These are phyloP conservation scores for Glycine tomentella DNA, from an alignment of 306 rosid species.

Conservation along the genomic window DNA sequence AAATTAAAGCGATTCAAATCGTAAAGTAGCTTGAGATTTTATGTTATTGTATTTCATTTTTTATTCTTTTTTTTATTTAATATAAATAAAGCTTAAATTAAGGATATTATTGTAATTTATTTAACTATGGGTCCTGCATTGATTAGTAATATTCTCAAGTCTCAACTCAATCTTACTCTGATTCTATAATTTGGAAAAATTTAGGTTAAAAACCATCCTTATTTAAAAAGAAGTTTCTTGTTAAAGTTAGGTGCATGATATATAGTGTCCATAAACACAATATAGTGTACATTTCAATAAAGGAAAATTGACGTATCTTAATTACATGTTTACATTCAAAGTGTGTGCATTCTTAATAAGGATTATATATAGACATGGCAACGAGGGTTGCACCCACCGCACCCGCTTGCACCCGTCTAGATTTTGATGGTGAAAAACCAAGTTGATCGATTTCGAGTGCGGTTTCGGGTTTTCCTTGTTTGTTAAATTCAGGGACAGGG, in stretches of 20 bases:
- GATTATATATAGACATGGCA: too few species aligned
- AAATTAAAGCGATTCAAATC: too few species aligned
- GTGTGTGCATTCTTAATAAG: too few species aligned
- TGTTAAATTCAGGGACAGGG: too few species aligned
- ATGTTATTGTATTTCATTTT: not conserved
- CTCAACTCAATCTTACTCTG: not conserved
- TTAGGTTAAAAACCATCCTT: not conserved
- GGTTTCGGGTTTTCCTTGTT: too few species aligned
- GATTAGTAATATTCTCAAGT: not conserved
- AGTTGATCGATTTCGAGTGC: too few species aligned
- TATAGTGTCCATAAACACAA: too few species aligned
- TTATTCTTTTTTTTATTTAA: not conserved
- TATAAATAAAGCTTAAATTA: not conserved
- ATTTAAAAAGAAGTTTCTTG: not conserved
- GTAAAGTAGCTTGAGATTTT: not conserved
- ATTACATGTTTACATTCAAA: too few species aligned
- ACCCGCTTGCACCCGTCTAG: too few species aligned
- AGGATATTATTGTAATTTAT: not conserved
- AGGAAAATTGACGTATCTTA: too few species aligned
- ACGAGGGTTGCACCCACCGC: too few species aligned
- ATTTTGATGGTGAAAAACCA: too few species aligned
- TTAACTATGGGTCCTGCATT: not conserved
- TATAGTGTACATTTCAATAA: not conserved
- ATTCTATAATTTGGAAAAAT: not conserved
- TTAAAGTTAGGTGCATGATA: not conserved